Evolutionary conservation across 2,329 filamentous ascomycete species (phyloP), one percentile per base, ranked within the genome.

Genomic region (Periglandula ipomoeae): DNA sequence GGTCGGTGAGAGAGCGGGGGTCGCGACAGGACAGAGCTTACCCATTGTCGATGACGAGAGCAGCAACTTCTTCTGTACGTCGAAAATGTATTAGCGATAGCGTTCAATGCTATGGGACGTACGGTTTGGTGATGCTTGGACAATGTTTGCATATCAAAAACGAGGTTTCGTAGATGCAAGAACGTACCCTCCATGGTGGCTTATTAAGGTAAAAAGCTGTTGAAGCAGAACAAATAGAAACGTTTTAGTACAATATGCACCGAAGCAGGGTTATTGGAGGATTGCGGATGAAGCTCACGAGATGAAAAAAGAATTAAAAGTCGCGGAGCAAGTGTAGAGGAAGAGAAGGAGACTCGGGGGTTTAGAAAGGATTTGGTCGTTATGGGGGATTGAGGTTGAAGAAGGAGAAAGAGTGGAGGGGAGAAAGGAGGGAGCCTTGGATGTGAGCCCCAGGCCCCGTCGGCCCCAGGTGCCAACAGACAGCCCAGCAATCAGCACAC

Each of bases 41-140:
- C 93, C 93, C 93, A 97, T 98, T 98, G 90, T 98, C 93, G 79
- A 98, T 97, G 77, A 98, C 93, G 88, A 98, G 90, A 76, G 93
- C 93, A 75, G 93, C 93, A 77, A 98, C 93, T 89, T 98, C 93
- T 84, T 98, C 93, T 97, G 71, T 74, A 76, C 57, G 55, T 54
- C 56, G 62, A 55, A 68, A 60, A 59, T 53, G 58, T 30, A 67
- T 78, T 59, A 79, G 77, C 64, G 55, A 63, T 49, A 43, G 45
- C 52, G 47, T 40, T 48, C 39, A 47, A 57, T 45, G 48, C 27
- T 37, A 34, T 19, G 19, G 13, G 37, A 17, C 22, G 9, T 17
- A 10, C 6, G 2, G 10, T 26, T 22, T 30, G 11, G 19, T 20
- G 27, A 45, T 50, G 48, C 23, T 38, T 45, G n/a, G 22, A 19